These are phyloP conservation scores for Lecanicillium sp. DNA, from an alignment of 2,329 filamentous ascomycete species.

Conservation along the genomic window DNA sequence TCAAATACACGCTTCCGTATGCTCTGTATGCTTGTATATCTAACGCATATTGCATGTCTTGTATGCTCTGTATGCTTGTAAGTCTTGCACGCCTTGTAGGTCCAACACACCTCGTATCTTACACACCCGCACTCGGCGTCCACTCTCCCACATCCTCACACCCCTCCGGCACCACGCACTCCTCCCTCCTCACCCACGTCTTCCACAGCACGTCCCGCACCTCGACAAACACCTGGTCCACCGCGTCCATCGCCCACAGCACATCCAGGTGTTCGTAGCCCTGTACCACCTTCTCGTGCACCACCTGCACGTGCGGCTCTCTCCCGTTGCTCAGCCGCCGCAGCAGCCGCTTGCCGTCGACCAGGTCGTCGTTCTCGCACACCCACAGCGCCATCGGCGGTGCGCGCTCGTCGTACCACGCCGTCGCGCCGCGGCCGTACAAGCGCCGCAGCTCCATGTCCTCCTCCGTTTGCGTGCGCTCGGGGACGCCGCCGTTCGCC, in stretches of 20 bases:
- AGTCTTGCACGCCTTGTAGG: not conserved
- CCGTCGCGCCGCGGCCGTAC: slow-evolving; percentile 45
- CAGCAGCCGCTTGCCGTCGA: slow-evolving; percentile 72
- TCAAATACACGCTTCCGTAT: no score
- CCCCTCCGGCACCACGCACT: slow-evolving; percentile 58
- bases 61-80: not conserved
- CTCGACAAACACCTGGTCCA: slow-evolving; percentile 76
- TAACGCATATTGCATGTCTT: not conserved
- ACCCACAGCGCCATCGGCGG: slow-evolving; percentile 89
- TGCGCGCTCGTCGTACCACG: slow-evolving; percentile 76
- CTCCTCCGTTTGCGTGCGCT: slow-evolving; percentile 17
- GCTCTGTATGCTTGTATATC: not conserved
- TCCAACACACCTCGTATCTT: not conserved
- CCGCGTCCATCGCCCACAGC: slow-evolving; percentile 86
- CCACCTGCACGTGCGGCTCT: slow-evolving; percentile 74
- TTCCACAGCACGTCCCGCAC: slow-evolving; percentile 79
- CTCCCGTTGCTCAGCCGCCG: slow-evolving; percentile 67
- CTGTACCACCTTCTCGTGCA: slow-evolving; percentile 76
- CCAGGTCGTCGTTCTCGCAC: slow-evolving; percentile 73
- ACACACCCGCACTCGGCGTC: slow-evolving; percentile 18
- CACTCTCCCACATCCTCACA: slow-evolving; percentile 49
- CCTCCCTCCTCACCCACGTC: slow-evolving; percentile 51
- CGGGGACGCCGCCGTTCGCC: slow-evolving; percentile 6
- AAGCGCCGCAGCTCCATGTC: slow-evolving; percentile 29
- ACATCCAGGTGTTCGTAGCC: slow-evolving; percentile 93